These are phyloP conservation scores for Aspergillus clavatus DNA, from an alignment of 2,329 filamentous ascomycete genomes.

Conservation along the genomic window DNA sequence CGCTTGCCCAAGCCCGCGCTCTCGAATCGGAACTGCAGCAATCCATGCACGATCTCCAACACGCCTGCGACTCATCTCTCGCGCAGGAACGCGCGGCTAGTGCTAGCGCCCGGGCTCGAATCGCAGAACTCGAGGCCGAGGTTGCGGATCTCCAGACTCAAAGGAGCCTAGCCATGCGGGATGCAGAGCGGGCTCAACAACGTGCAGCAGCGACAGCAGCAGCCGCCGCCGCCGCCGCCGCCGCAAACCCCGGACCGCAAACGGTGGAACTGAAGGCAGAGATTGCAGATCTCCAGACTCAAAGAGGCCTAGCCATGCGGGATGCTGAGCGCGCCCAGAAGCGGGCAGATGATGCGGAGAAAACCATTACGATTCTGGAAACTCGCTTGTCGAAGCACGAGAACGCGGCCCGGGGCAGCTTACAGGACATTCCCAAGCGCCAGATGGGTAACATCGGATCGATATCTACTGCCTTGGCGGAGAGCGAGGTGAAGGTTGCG, in stretches of 20 bases:
- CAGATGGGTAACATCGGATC: constrained; percentile 9
- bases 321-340: constrained; percentile 10
- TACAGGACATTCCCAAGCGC: constrained; percentile 13
- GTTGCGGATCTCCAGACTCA: constrained; percentile 2
- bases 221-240: too few relatives aligned
- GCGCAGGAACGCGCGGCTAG: constrained; percentile 3
- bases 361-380: constrained; percentile 10
- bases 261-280: constrained; percentile 1
- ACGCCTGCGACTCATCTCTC: constrained; percentile 6
- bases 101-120: neutral
- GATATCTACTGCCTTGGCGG: constrained; percentile 11
- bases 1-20: neutral
- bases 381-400: constrained; percentile 9
- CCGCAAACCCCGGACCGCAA: neutral
- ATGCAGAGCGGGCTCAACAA: constrained; percentile 10
- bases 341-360: neutral
- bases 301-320: constrained; percentile 7
- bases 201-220: too few relatives aligned
- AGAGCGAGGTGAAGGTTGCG: constrained; percentile 10
- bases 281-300: constrained; percentile 1
- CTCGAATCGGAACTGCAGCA: constrained; percentile 2
- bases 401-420: neutral
- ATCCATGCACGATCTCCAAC: constrained; percentile 5
- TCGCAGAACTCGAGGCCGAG: constrained; percentile 1
- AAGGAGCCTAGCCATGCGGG: constrained; percentile 8